Evolutionary conservation across 495 filamentous ascomycete genomes (phyloP), one percentile per base, ranked within the genome.

Genomic region (Niebla homalea): DNA sequence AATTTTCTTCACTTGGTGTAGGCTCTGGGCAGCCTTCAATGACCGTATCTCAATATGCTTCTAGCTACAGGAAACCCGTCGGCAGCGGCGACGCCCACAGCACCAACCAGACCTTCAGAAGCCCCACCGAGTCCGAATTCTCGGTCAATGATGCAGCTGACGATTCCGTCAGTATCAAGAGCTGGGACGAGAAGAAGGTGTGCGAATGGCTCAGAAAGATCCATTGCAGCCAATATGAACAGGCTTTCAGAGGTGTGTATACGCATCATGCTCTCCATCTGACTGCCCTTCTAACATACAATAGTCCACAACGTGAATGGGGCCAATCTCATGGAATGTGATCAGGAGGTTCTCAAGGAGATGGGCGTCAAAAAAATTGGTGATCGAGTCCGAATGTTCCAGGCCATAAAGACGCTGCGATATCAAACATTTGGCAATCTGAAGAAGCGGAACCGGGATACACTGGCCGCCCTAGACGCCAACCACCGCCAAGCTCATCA

Each of bases 281-380:
- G n/a, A 5, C 22, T 20, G 32, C 18, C 10, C 4, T 23, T 16
- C 43, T 51, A 49, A 68, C 47, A 1, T 16, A 21, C 23, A 38
- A 4, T 44, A 83, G 80, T 78, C 51, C 94, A 99, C 60, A 85
- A 96, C 61, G 94, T 99, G 69, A 97, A 88, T 60, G 92, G 92
- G 48, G 88, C 93, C 64, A 95, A 93, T 60, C 71, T 99, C 38
- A 75, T 99, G 50, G 92, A 99, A 66, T 90, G 94, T 66, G 92
- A 99, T 63, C 93, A 96, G 69, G 81, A 84, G 46, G 87, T 92
- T 42, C 75, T 99, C 50, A 93, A 97, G 66, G 92, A 99, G 60
- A 89, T 99, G 78, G 92, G 92, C 22, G 87, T 99, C 54, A 94
- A 96, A 56, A 99, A 95, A 66, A 84, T 99, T 49, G 92, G 92